These are phyloP conservation scores for Hevea brasiliensis DNA, from an alignment of 345 rosid species.

Conservation along the genomic window DNA sequence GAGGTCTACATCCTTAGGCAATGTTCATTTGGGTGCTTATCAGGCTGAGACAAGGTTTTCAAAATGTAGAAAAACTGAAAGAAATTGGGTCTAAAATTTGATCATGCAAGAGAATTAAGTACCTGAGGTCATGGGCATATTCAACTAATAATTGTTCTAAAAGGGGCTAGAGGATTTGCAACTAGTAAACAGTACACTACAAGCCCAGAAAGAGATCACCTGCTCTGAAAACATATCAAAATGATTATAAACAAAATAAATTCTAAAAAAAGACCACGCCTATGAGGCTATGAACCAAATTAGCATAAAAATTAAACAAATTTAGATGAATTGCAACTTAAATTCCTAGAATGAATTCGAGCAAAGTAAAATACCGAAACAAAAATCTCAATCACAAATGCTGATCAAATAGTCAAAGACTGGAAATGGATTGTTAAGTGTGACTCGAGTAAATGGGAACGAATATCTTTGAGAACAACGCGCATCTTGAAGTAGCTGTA, in stretches of 20 bases:
- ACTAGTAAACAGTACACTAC: neutral
- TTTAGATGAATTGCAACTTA: neutral
- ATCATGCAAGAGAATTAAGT: no score
- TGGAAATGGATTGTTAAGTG: neutral
- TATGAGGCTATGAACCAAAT: neutral
- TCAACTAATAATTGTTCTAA: neutral
- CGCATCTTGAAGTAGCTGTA: conserved; percentile 50
- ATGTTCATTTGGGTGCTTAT: no score
- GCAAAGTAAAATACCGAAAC: neutral
- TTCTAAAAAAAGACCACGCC: no score
- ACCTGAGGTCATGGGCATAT: no score
- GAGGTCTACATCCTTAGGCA: no score
- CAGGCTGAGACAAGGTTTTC: neutral
- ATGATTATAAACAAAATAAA: neutral
- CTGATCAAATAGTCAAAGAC: neutral
- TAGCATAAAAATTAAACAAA: neutral
- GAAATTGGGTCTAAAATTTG: neutral
- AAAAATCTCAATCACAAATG: neutral
- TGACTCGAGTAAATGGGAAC: conserved; percentile 47
- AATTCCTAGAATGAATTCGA: neutral
- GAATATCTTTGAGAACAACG: conserved; percentile 33
- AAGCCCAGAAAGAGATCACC: conserved; percentile 3
- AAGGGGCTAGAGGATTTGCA: neutral
- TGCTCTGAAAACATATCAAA: neutral
- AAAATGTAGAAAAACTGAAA: neutral